Evolutionary conservation across 192 early-diverging fungal species (phyloP).

Genomic region (Coemansia sp.): DNA sequence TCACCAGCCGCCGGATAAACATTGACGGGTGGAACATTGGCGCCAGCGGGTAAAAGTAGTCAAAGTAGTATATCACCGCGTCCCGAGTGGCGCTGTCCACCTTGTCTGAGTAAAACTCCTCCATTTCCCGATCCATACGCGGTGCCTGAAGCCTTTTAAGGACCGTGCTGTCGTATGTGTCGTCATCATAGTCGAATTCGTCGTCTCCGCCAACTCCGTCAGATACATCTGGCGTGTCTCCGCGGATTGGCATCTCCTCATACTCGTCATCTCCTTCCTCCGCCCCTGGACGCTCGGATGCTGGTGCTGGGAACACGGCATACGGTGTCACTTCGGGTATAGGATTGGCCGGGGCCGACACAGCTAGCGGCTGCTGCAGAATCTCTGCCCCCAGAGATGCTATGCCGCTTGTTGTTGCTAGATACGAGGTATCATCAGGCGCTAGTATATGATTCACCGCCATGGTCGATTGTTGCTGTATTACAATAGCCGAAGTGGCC

Average conservation of each 20-base stretch:
- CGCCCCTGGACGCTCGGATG: not conserved
- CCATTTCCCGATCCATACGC: constrained; percentile 33
- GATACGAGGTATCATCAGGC: not conserved
- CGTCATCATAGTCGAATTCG: not conserved
- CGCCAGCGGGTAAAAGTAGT: constrained; percentile 54
- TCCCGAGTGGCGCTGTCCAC: constrained; percentile 42
- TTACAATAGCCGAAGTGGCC: not conserved
- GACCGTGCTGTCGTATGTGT: not conserved
- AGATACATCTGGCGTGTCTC: not conserved
- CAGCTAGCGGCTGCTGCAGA: not conserved
- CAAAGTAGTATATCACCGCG: constrained; percentile 52
- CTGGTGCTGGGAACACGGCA: not conserved
- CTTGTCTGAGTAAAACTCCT: constrained; percentile 38
- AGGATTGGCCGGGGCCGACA: not conserved
- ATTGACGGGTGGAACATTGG: constrained; percentile 57
- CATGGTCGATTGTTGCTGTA: not conserved
- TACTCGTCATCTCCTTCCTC: constrained; percentile 1
- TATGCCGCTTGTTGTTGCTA: not conserved
- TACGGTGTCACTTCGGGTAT: not conserved
- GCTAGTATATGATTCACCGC: not conserved
- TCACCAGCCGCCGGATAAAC: constrained; percentile 53
- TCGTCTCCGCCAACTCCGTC: constrained; percentile 9
- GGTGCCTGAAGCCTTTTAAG: constrained; percentile 36
- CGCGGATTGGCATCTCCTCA: not conserved
- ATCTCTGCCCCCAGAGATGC: not conserved